Base-by-base conservation (phyloP, 495 filamentous ascomycete species). In the Durotheca rogersii region DNA sequence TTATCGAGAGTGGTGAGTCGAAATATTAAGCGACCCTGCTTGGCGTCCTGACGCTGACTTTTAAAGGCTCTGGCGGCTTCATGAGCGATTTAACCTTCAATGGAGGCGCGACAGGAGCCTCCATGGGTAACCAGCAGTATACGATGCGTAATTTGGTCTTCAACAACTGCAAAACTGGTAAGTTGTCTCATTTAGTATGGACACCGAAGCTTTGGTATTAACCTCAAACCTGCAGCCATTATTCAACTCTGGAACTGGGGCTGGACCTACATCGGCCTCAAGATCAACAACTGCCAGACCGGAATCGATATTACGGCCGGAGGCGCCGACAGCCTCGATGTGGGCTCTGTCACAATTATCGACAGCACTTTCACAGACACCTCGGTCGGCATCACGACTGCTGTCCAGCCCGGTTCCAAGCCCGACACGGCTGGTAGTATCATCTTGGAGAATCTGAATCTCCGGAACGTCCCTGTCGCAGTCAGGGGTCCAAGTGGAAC, bases 121-220 rank as follows among this genome's bases (percentile, higher is more conserved):
- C 75, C 30, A 60, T 89, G 47, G 87, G 87, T 11, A 90, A 88
- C 58, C 88, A 92, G 67, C 88, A 92, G 64, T 93, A 84, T 47
- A 90, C 88, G 0, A 87, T 85, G 74, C 77, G 85, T 20, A 88
- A 90, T 62, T 25, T 93, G 15, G 75, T 68, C 7, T 86, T 92
- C 64, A 74, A 76, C 55, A 71, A 77, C 59, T 80, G 79, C 51
- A 75, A 84, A 50, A 75, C 72, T 12, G 66, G 59, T 74, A 69
- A 6, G 75, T 70, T 2, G 74, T 66, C 1, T 69, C 61, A 23
- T 81, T 83, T 11, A 71, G 79, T 41, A 67, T 77, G 17, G 80
- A 75, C 21, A 73, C 18, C 58, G n/a, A 66, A 41, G 70, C 69
- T 43, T 72, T 65, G 41, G 44, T 51, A 30, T 70, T 40, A 70